phyloP scores from a whole-genome alignment of 352 stramenopile species.

The Globisporangium cylindrosporum region DNA sequence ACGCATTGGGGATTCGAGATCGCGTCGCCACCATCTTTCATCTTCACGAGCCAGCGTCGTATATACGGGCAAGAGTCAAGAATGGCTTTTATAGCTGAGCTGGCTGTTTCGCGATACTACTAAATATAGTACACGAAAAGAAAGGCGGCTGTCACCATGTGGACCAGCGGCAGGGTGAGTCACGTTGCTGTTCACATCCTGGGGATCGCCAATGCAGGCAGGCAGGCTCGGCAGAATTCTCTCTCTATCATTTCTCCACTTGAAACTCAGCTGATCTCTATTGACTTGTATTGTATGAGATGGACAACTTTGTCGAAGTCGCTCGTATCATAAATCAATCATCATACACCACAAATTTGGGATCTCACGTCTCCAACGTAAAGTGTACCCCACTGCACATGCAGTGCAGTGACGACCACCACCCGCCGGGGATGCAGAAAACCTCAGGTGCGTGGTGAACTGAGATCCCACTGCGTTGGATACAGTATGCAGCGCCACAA shows the following conservation, averaged over 20 bases:
- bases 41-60: neutral
- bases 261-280: neutral
- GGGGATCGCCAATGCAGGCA: neutral
- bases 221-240: neutral
- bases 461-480: too few relatives aligned
- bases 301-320: too few relatives aligned
- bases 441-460: too few relatives aligned
- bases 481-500: neutral
- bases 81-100: neutral
- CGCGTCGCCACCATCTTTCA: neutral
- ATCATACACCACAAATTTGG: too few relatives aligned
- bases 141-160: neutral
- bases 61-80: neutral
- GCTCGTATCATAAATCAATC: too few relatives aligned
- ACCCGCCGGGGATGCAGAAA: too few relatives aligned
- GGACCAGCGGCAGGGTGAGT: neutral
- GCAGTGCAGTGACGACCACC: too few relatives aligned
- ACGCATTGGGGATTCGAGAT: neutral
- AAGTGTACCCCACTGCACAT: too few relatives aligned
- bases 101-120: neutral
- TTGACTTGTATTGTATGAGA: neutral
- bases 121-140: neutral
- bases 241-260: neutral
- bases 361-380: too few relatives aligned
- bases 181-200: neutral